phyloP scores from a whole-genome alignment of 1,284 basidiomycete genomes.

The Ustilago tritici region DNA sequence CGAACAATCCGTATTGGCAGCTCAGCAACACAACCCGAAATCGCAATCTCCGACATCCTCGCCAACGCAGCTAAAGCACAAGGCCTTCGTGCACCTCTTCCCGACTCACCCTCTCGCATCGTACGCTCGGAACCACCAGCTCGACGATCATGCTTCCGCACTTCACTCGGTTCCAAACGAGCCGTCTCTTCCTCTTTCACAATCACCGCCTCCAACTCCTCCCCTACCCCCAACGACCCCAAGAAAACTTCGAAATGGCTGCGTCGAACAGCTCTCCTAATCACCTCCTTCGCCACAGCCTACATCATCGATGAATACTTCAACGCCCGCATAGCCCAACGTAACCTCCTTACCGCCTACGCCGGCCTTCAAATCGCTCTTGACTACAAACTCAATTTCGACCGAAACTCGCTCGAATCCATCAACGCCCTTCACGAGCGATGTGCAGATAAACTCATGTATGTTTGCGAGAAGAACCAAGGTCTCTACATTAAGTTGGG shows the following conservation, averaged over 20 bases:
- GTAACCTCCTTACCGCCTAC: constrained; percentile 55
- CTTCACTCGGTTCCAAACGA: constrained; percentile 7
- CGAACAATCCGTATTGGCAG: constrained; percentile 29
- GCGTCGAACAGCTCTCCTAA: constrained; percentile 17
- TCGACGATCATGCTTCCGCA: constrained; percentile 31
- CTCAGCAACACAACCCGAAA: constrained; percentile 31
- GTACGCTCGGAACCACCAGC: constrained; percentile 25
- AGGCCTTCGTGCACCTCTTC: constrained; percentile 21
- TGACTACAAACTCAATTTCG: constrained; percentile 66
- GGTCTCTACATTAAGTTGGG: constrained; percentile 64
- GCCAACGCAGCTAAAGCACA: constrained; percentile 31
- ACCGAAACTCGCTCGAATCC: constrained; percentile 45
- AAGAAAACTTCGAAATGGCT: constrained; percentile 16
- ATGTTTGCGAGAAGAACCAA: constrained; percentile 61
- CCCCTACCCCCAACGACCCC: background rate
- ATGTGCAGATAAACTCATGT: constrained; percentile 55
- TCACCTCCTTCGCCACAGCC: constrained; percentile 13
- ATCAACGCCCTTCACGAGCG: constrained; percentile 63
- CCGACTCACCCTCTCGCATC: constrained; percentile 24
- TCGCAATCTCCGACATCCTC: constrained; percentile 40
- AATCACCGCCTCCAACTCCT: background rate
- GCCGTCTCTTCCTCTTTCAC: constrained; percentile 7
- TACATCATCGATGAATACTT: constrained; percentile 49
- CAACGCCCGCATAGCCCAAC: constrained; percentile 48
- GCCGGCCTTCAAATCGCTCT: constrained; percentile 56